These are phyloP conservation scores for Cyphellophora attinorum DNA, from an alignment of 2,329 filamentous ascomycete genomes.

Conservation along the genomic window DNA sequence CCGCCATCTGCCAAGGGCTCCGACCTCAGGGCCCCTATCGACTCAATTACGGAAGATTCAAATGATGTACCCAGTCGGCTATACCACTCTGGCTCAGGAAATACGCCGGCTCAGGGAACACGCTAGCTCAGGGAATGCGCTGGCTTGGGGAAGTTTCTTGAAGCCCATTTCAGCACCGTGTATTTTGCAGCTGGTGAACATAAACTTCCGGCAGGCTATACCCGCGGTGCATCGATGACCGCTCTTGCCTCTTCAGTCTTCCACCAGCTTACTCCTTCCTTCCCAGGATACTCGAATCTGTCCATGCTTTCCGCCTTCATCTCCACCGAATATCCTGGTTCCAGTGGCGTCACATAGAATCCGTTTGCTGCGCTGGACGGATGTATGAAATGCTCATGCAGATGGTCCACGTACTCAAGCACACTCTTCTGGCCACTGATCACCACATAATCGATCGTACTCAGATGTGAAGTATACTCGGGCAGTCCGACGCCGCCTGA, in stretches of 20 bases:
- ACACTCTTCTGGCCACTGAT: conserved; percentile 73
- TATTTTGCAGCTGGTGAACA: too few species aligned
- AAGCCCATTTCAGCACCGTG: too few species aligned
- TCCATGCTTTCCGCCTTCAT: conserved; percentile 92
- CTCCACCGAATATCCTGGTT: conserved; percentile 83
- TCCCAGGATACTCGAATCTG: conserved; percentile 63
- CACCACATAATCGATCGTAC: conserved; percentile 85
- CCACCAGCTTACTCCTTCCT: conserved; percentile 78
- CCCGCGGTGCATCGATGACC: conserved; percentile 51
- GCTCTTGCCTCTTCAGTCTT: conserved; percentile 65
- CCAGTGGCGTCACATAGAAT: conserved; percentile 75
- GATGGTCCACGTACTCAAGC: conserved; percentile 83
- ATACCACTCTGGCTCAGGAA: too few species aligned
- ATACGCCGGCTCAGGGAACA: too few species aligned
- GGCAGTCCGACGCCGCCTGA: conserved; percentile 82
- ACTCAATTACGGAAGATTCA: too few species aligned
- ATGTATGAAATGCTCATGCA: conserved; percentile 87
- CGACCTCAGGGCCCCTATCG: too few species aligned
- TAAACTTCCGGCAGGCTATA: too few species aligned
- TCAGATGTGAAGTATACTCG: conserved; percentile 88
- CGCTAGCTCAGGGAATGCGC: too few species aligned
- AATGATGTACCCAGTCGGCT: too few species aligned
- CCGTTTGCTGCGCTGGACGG: conserved; percentile 72
- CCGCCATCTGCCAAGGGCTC: too few species aligned
- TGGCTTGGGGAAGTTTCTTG: too few species aligned